A percentile compares a stretch with the other conserved stretches of the same genome.
phyloP scores from a whole-genome alignment of 805 yeast genomes.

The Tetrapisispora pingtungensis region DNA sequence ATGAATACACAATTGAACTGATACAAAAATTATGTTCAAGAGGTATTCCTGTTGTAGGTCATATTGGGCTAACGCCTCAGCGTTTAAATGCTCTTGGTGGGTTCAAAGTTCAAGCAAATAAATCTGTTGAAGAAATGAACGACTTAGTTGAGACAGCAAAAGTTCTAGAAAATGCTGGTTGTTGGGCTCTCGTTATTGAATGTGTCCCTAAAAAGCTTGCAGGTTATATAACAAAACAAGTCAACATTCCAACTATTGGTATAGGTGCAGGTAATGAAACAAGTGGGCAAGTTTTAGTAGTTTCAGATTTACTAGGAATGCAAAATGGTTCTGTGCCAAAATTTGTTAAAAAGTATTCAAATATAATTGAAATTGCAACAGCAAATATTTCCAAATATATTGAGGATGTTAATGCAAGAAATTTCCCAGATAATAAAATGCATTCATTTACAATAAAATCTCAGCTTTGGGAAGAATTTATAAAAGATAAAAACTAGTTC shows the following conservation, averaged over 20 bases:
- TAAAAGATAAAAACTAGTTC: neutral
- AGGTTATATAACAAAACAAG: conserved; percentile 44
- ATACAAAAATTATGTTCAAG: conserved; percentile 46
- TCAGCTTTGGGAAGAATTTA: conserved; percentile 37
- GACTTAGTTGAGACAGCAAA: conserved; percentile 56
- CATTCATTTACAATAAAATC: conserved; percentile 66
- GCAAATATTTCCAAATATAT: conserved; percentile 45
- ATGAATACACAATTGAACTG: conserved; percentile 40
- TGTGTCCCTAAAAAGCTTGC: conserved; percentile 78
- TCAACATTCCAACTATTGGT: conserved; percentile 78
- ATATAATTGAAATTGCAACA: conserved; percentile 40
- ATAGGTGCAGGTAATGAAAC: conserved; percentile 87
- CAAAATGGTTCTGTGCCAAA: conserved; percentile 47
- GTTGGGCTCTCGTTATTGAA: conserved; percentile 65
- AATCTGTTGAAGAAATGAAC: conserved; percentile 41
- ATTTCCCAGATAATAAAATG: conserved; percentile 50
- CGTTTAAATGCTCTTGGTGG: conserved; percentile 73
- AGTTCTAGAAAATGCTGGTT: conserved; percentile 65
- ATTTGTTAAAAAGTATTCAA: conserved; percentile 64
- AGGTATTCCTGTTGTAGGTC: conserved; percentile 89
- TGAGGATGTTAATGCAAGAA: conserved; percentile 42
- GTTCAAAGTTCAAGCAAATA: conserved; percentile 73
- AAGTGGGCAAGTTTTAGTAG: conserved; percentile 85
- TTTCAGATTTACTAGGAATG: conserved; percentile 77
- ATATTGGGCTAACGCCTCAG: conserved; percentile 89